Evolutionary conservation across 306 rosid genomes (phyloP), one percentile per base, ranked within the genome.

Genomic region (Begonia masoniana): DNA sequence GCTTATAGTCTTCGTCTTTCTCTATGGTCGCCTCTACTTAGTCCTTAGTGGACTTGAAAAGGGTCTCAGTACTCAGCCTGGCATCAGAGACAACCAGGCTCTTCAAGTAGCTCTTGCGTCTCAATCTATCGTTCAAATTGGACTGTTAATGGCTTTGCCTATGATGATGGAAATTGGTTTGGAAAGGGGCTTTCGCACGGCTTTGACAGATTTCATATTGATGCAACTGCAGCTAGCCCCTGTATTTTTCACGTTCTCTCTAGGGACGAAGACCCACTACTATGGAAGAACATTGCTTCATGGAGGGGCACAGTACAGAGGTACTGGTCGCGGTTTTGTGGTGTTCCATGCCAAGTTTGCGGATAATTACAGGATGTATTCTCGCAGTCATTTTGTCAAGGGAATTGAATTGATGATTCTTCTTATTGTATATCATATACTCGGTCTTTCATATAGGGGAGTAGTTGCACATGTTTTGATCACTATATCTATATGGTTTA

Each of bases 281-380:
- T 91, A 85, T 36, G 97, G 97, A 63, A 78, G 95, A 77, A 91
- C 96, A 55, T 62, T 91, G 77, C 96, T 91, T 78, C 97, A 91
- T 61, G 97, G 97, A 56, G 97, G 97, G 76, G 97, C 96, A 64
- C 78, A 74, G 64, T 91, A 91, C 75, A 71, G 94, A 78, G 92
- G 82, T 63, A 91, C 96, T 0, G 97, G 97, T 49, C 95, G 97
- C 14, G 89, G 87, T 60, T 91, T 91, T 53, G 97, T 85, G 46
- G 96, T 91, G 54, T 83, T 91, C 78, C 97, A 91, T 56, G 97
- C 96, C 61, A 91, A 75, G 74, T 91, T 91, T 71, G 97, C 97
- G 17, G 91, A 83, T 6, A 91, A 91, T 49, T 91, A 91, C 55
- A 78, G 97, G 75, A 68, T 85, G 57, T 91, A 91, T 72, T 91